Evolutionary conservation across 2,329 filamentous ascomycete genomes (phyloP), one percentile per base, ranked within the genome.

Genomic region (Boeremia exigua): DNA sequence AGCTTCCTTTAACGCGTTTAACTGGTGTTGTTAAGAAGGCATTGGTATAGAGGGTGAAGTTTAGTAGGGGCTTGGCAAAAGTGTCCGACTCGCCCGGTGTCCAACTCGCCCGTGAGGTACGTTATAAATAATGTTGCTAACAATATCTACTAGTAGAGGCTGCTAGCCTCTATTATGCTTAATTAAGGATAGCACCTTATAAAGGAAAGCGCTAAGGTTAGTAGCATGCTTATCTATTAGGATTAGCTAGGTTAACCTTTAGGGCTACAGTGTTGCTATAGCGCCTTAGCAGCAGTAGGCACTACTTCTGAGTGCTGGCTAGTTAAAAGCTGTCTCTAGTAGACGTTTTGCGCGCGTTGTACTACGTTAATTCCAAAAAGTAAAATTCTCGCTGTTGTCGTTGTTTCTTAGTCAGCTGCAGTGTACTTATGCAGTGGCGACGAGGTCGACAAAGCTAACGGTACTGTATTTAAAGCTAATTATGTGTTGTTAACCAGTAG

Each of bases 261-360:
- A 38, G 48, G 54, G 48, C 54, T 38, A 57, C 43, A 28, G 48
- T 52, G 48, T 57, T 36, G 48, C 54, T 30, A 57, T 48, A 17
- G 25, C 44, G 37, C 48, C 43, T 52, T 32, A 51, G 46, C n/a
- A 39, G 51, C 42, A 47, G 42, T 50, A 15, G 40, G 47, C 53
- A 42, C 53, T 56, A n/a, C 53, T 28, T 23, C 47, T 55, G 30
- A 36, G 47, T 48, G 54, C 48, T 57, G 44, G 44, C 56, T 54
- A 56, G 38, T 55, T 25, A 33, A 38, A 44, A 9, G 19, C 27
- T 40, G 45, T 58, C 43, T 53, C 28, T 28, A 58, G 48, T 12
- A 40, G 28, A 45, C 45, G 44, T n/a, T 53, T n/a, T 53, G 39
- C 44, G 54, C 49, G 45, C 46, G 54, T 17, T 49, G 47, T 40